Evolutionary conservation across 441 rosid genomes (phyloP), one percentile per base, ranked within the genome.

Genomic region (Pelargonium citronellum): DNA sequence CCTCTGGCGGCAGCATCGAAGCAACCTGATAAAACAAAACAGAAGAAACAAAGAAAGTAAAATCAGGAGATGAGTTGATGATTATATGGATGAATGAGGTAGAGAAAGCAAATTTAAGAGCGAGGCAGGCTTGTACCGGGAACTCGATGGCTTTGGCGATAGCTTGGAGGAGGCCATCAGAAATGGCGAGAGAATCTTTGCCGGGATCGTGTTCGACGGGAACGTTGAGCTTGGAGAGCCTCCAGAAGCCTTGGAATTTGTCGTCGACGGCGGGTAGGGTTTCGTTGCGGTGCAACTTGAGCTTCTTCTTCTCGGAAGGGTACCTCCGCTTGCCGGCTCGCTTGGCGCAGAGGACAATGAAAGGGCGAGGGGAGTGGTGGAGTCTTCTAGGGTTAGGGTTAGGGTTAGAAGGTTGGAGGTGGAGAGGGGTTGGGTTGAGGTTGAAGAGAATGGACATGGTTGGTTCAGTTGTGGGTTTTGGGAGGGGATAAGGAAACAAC

Each of bases 251-350:
- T 16, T 84, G 83, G 68, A 93, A 86, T 78, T 88, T 91, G 88
- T 91, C 55, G 66, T 80, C 68, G 73, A 87, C 86, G 3, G 79
- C 75, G 6, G 77, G 57, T n/a, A 78, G 77, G 64, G 86, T 79
- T 69, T 83, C 83, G 64, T 88, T 86, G 71, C 79, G 90, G 83
- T 77, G 81, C 72, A 77, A 67, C 22, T 80, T 88, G 64, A 91
- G 83, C 82, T 87, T 91, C 84, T 78, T 93, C 85, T 91, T 91
- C 87, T 93, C 98, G 0, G 98, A 93, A 17, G 98, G 98, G 75
- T 93, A 93, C 74, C 97, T 79, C 77, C 79, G 85, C 69, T 86
- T 89, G n/a, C 93, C 97, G 8, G 91, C 83, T 76, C 98, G 83
- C 80, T 87, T 91, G 27, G 91, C 73, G 83, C 85, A 80, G 84